Evolutionary conservation across 176 grass and related monocot species (phyloP), one percentile per base, ranked within the genome.

Genomic region (Areca catechu): DNA sequence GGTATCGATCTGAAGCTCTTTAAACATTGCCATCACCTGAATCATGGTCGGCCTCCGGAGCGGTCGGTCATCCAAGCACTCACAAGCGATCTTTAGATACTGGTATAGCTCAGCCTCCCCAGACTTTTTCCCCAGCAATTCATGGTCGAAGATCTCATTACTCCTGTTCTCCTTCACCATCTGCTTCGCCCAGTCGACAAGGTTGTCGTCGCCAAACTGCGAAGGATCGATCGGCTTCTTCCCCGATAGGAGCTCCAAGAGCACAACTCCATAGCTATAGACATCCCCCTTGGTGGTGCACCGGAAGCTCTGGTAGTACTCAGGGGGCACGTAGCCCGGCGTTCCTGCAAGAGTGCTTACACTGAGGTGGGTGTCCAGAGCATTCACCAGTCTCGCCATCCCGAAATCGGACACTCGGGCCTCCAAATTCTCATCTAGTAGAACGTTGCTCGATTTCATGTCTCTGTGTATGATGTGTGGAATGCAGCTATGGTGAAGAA

Each of bases 21-120:
- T 92, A 37, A 98, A 92, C 93, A 98, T 98, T 0, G 93, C 87
- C 79, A 98, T 98, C 22, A 98, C 93, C 82, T 98, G 93, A 20
- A 98, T 98, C 87, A 98, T 98, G 9, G 84, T 98, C 17, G 93
- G 93, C 49, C 93, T 83, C 16, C 57, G 76, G 24, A 65, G 60
- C 0, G 87, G 81, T 49, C 87, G 76, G 27, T 98, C 93, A 6
- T 98, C 84, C 67, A 98, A 53, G 69, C 93, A 98, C 51, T 88
- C 81, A 0, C 78, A 80, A 6, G 93, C 93, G 49, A 98, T 98
- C 65, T 98, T 98, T 24, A 98, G 73, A 59, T 75, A 98, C 55
- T 74, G 73, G 37, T 75, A 80, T 22, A 92, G 71, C 72, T 88
- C 93, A 28, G 72, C 75, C 50, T 88, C 80, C 21, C 69, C 86